A percentile compares a stretch with the other conserved stretches of the same genome.
These are phyloP conservation scores for Solanum peruvianum DNA, from an alignment of 257 asterid genomes.

Conservation along the genomic window DNA sequence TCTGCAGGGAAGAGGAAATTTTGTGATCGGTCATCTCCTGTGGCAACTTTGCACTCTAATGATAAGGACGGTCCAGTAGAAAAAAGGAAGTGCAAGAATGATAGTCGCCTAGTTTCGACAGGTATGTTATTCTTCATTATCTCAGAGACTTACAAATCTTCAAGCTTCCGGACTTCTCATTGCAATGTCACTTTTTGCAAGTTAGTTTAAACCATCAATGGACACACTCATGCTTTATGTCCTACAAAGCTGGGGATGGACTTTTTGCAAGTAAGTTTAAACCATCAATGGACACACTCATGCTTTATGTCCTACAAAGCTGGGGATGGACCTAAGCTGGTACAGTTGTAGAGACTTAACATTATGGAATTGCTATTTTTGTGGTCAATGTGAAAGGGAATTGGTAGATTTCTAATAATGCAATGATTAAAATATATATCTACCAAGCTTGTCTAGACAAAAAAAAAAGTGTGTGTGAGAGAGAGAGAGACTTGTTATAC, in stretches of 20 bases:
- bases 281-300: background rate
- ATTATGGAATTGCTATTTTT: background rate
- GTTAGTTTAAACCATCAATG: background rate
- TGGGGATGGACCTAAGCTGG: background rate
- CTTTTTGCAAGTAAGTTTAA: background rate
- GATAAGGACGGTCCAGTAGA: conserved; percentile 1
- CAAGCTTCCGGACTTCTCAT: background rate
- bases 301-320: background rate
- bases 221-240: background rate
- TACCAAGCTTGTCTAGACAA: background rate
- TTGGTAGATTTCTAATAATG: background rate
- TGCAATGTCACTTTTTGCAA: background rate
- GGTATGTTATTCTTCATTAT: conserved; percentile 7
- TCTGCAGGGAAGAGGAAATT: conserved; percentile 25
- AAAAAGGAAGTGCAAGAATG: conserved; percentile 2
- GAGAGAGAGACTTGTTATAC: background rate
- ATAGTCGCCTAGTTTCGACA: conserved; percentile 3
- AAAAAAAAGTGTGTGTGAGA: background rate
- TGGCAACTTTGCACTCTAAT: background rate
- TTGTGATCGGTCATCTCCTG: conserved; percentile 7
- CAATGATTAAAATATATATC: background rate
- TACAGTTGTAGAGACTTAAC: background rate
- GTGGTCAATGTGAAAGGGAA: background rate
- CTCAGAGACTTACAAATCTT: background rate
- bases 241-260: background rate